These are phyloP conservation scores for Uronychia binucleata DNA, from an alignment of 73 alveolate species.

Conservation along the genomic window DNA sequence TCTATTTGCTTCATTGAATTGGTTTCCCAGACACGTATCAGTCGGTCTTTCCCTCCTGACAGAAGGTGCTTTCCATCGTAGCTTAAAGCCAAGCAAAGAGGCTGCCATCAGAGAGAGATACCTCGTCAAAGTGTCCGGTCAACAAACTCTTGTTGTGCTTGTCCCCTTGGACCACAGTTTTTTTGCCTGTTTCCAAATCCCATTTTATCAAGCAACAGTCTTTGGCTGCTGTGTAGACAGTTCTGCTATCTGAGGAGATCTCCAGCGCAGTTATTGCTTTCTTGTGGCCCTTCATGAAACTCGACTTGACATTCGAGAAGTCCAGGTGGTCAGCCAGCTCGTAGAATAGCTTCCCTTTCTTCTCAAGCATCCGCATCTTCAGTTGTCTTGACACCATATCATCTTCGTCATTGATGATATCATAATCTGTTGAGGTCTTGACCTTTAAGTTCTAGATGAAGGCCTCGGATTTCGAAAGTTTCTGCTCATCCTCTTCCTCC, in stretches of 20 bases:
- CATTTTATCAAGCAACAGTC: conserved; percentile 69
- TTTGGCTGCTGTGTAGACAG: conserved; percentile 54
- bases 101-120: conserved; percentile 17
- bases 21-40: conserved; percentile 70
- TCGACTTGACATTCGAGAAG: neutral
- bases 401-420: conserved; percentile 23
- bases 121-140: neutral
- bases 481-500: no score
- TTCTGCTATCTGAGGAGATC: conserved; percentile 26
- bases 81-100: conserved; percentile 47
- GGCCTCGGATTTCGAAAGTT: neutral
- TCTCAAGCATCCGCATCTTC: conserved; percentile 43
- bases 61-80: conserved; percentile 59
- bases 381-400: conserved; percentile 45
- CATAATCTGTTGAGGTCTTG: neutral
- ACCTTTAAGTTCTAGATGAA: neutral
- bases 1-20: conserved; percentile 37
- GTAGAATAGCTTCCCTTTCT: conserved; percentile 56
- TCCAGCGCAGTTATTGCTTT: conserved; percentile 67
- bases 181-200: conserved; percentile 58
- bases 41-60: conserved; percentile 77
- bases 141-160: conserved; percentile 48
- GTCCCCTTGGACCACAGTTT: conserved; percentile 47
- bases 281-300: conserved; percentile 60
- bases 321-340: conserved; percentile 40